A percentile compares a stretch with the other conserved stretches of the same genome.
These are phyloP conservation scores for Fusarium virguliforme DNA, from an alignment of 2,329 filamentous ascomycete genomes.

Conservation along the genomic window DNA sequence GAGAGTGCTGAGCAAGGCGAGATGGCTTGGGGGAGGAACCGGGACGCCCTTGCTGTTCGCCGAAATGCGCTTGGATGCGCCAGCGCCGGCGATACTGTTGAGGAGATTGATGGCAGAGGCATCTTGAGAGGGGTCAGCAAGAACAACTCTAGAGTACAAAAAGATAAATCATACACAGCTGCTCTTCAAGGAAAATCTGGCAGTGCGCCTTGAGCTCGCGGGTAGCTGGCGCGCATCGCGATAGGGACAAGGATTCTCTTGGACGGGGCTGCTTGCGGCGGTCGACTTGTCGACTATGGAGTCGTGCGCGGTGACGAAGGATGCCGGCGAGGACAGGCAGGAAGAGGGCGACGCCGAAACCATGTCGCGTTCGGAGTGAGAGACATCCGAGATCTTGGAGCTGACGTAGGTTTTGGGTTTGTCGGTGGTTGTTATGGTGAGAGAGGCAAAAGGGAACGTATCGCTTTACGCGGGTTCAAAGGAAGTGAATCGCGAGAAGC, in stretches of 20 bases:
- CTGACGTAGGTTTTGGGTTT: background rate
- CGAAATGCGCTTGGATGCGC: constrained; percentile 55
- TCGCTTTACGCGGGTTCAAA: constrained; percentile 42
- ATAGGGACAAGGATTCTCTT: constrained; percentile 60
- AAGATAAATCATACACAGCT: constrained; percentile 69
- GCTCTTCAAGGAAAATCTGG: constrained; percentile 82
- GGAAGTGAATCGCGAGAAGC: constrained; percentile 36
- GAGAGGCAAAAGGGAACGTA: constrained; percentile 20
- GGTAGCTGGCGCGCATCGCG: constrained; percentile 71
- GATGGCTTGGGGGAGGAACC: constrained; percentile 79
- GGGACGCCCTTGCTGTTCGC: constrained; percentile 63
- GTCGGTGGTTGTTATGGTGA: background rate
- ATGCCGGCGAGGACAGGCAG: constrained; percentile 53
- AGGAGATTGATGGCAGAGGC: constrained; percentile 73
- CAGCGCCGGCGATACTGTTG: constrained; percentile 73
- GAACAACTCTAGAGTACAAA: background rate
- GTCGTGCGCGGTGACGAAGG: constrained; percentile 57
- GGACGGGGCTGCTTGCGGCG: constrained; percentile 57
- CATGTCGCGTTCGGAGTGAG: constrained; percentile 41
- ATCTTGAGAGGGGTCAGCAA: constrained; percentile 46
- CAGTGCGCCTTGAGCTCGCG: constrained; percentile 77
- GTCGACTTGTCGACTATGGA: constrained; percentile 54
- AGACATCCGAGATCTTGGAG: constrained; percentile 32
- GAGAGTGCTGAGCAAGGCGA: constrained; percentile 86
- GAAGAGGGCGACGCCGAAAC: constrained; percentile 43